phyloP scores from a whole-genome alignment of 345 rosid genomes.

The Bruguiera parviflora region DNA sequence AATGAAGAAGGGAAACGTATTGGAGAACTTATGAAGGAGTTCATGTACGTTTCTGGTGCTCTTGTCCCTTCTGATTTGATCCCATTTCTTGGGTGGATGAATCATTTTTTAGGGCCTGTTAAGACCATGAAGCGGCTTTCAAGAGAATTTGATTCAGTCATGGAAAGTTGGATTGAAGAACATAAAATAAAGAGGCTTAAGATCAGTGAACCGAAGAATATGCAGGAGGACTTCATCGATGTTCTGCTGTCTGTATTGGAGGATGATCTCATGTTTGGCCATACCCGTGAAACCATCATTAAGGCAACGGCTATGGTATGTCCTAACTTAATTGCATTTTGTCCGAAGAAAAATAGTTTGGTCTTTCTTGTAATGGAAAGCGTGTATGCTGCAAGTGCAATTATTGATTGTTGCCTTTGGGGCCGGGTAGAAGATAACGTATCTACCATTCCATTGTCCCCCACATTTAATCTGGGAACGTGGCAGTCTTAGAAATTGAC shows the following conservation, averaged over 20 bases:
- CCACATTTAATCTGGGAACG: no score
- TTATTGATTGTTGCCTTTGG: not conserved
- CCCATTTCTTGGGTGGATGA: conserved; percentile 32
- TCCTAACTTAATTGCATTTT: not conserved
- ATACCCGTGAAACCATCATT: conserved; percentile 18
- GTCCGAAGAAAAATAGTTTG: not conserved
- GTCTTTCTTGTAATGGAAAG: no score
- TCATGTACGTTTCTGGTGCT: conserved; percentile 21
- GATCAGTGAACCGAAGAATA: not conserved
- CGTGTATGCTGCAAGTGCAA: not conserved
- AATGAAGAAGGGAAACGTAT: conserved; percentile 25
- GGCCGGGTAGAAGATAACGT: not conserved
- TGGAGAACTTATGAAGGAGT: conserved; percentile 28
- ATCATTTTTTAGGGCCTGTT: conserved; percentile 12
- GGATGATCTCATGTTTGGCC: conserved; percentile 16
- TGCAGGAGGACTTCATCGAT: conserved; percentile 19
- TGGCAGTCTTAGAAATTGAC: no score
- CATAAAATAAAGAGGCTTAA: conserved; percentile 19
- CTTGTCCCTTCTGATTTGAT: conserved; percentile 30
- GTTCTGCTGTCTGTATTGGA: conserved; percentile 20
- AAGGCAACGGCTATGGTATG: conserved; percentile 25
- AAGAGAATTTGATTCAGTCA: conserved; percentile 25
- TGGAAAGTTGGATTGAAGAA: conserved; percentile 34
- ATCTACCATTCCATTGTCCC: no score
- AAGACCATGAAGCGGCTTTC: conserved; percentile 18